These are phyloP conservation scores for Teunomyces kruisii DNA, from an alignment of 805 yeast species.

Conservation along the genomic window DNA sequence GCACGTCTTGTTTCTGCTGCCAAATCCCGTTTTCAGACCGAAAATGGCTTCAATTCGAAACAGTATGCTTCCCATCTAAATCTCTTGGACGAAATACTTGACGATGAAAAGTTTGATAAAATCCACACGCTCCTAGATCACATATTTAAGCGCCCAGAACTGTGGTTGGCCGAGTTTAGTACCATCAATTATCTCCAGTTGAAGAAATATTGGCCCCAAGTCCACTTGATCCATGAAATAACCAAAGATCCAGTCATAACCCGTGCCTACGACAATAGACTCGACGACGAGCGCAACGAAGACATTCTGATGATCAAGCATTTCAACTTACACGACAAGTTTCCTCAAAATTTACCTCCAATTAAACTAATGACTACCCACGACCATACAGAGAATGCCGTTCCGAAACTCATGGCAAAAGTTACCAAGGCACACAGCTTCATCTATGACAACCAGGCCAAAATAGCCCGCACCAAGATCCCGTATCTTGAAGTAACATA, in stretches of 20 bases:
- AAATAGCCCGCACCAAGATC: constrained; percentile 24
- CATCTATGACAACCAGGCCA: constrained; percentile 15
- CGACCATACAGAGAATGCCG: background rate
- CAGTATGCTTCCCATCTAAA: constrained; percentile 10
- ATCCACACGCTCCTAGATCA: constrained; percentile 27
- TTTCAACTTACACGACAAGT: constrained; percentile 9
- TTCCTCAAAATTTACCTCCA: background rate
- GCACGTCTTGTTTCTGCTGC: background rate
- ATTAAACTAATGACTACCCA: background rate
- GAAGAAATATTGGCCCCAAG: constrained; percentile 33
- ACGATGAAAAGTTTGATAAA: constrained; percentile 24
- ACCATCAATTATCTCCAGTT: constrained; percentile 20
- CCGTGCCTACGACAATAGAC: constrained; percentile 15
- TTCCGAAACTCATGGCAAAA: constrained; percentile 10
- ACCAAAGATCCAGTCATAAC: constrained; percentile 11
- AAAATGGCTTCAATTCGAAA: constrained; percentile 13
- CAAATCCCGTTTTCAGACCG: constrained; percentile 10
- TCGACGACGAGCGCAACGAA: constrained; percentile 12
- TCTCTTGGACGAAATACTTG: constrained; percentile 26
- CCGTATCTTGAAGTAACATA: constrained; percentile 32
- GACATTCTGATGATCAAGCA: constrained; percentile 14
- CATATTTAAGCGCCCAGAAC: constrained; percentile 20
- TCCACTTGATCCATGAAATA: constrained; percentile 30
- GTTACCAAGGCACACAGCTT: constrained; percentile 20
- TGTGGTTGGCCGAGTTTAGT: constrained; percentile 22